A percentile compares a stretch with the other conserved stretches of the same genome.
phyloP scores from a whole-genome alignment of 2,329 filamentous ascomycete genomes.

The Trichoderma asperellum region DNA sequence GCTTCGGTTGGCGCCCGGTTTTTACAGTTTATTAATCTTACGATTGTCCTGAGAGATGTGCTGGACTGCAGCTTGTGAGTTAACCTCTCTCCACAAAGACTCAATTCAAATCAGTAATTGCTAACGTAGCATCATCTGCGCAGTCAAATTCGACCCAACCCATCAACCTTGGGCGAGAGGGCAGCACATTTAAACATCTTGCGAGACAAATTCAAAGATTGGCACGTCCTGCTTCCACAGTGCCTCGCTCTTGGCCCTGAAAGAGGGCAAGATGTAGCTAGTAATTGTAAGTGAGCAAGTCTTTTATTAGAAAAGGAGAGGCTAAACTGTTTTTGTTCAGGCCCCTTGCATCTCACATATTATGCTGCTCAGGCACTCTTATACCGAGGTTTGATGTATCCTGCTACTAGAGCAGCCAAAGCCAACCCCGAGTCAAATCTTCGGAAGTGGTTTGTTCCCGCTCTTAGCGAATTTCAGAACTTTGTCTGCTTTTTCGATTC shows the following conservation, averaged over 20 bases:
- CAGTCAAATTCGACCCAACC: conserved; percentile 36
- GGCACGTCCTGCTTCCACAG: conserved; percentile 44
- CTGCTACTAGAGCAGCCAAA: conserved; percentile 49
- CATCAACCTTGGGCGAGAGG: conserved; percentile 30
- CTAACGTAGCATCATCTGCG: neutral
- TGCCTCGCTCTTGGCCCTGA: conserved; percentile 40
- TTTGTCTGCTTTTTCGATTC: conserved; percentile 46
- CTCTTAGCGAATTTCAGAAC: conserved; percentile 43
- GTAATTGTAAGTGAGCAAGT: conserved; percentile 35
- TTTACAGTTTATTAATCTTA: conserved; percentile 41
- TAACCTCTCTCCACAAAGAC: neutral
- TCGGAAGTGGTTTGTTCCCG: conserved; percentile 42
- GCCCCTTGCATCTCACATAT: conserved; percentile 48
- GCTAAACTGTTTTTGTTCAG: conserved; percentile 27
- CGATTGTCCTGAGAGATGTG: conserved; percentile 39
- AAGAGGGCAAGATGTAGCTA: conserved; percentile 29
- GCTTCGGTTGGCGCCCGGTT: conserved; percentile 46
- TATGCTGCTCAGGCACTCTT: conserved; percentile 49
- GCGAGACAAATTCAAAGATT: conserved; percentile 41
- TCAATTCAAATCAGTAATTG: neutral
- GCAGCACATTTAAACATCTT: conserved; percentile 34
- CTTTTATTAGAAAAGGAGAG: neutral
- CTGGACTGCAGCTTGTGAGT: conserved; percentile 44
- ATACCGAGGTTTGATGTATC: conserved; percentile 51
- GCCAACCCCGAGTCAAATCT: conserved; percentile 43